Conservation (phyloP, 73 alveolate genomes). For the Tetrahymena malaccensis region DNA sequence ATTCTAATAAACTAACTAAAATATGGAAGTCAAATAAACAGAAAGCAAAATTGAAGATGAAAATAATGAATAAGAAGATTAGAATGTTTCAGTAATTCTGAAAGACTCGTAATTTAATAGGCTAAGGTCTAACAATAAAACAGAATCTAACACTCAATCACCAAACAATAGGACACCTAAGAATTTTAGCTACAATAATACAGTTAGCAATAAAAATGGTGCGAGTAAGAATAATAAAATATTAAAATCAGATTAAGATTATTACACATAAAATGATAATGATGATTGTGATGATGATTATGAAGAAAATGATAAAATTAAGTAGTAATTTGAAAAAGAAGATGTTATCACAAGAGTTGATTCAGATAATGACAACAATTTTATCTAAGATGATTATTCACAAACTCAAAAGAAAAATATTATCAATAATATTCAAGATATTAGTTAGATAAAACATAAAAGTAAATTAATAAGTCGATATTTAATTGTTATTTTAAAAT, state of each 20-base stretch:
- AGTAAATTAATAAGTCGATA: not conserved
- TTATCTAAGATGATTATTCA: not conserved
- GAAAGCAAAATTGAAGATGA: not conserved
- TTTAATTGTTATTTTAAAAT: too few species aligned
- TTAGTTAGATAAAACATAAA: not conserved
- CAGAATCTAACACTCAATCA: not conserved
- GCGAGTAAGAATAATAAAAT: not conserved
- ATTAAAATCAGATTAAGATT: not conserved
- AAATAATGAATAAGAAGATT: not conserved
- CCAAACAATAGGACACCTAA: not conserved
- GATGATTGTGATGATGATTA: not conserved
- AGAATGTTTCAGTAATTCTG: not conserved
- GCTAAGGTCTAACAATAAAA: not conserved
- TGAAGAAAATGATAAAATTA: not conserved
- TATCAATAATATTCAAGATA: not conserved
- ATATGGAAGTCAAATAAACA: not conserved
- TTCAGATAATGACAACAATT: not conserved
- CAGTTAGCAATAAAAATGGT: not conserved
- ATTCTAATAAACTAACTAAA: not conserved
- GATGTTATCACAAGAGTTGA: not conserved
- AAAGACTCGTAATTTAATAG: not conserved
- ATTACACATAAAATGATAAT: not conserved
- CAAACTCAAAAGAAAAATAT: not conserved
- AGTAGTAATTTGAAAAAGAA: not conserved
- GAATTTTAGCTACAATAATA: not conserved